Evolutionary conservation across 768 basidiomycete genomes (phyloP), one percentile per base, ranked within the genome.

Genomic region (Pulveroboletus sp.): DNA sequence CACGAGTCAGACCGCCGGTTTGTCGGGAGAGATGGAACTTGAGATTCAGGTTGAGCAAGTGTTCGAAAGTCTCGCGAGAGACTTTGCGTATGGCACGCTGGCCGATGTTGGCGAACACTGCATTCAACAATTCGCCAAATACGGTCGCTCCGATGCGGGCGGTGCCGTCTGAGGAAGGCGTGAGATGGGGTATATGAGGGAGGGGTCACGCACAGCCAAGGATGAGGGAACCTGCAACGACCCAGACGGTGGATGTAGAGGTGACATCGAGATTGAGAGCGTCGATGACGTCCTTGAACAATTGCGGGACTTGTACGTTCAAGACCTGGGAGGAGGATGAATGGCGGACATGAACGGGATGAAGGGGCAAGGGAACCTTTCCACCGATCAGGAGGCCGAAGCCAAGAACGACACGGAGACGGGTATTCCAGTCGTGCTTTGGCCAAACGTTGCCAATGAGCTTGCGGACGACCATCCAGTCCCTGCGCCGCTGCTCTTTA

Each of bases 271-370:
- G 74, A 60, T 97, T 96, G 54, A 99, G 74, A 1, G 89, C 69
- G 65, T 99, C 95, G 46, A 99, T 83, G 38, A 99, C 80, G 26
- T 77, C 69, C 70, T 97, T 98, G 80, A 99, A 99, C 53, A 98
- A 73, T 57, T 91, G 80, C 1, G 96, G 96, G n/a, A 99, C 94
- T 76, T 98, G 95, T 1, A 99, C 96, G 65, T 97, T 99, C 49
- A 97, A 71, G 39, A 96, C 71, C 93, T 93, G 48, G 4, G 13
- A 11, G n/a, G 5, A 35, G n/a, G 14, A 24, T 61, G 46, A 54
- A 9, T 21, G 36, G 8, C 15, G 42, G 18, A 40, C 10, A 11
- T 21, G 35, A 11, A 30, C 7, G 9, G 3, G 37, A 6, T 21
- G 39, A 26, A 17, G 30, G 15, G 21, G 44, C 2, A 10, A 51